Evolutionary conservation across 1,139 yeast species (phyloP).

Genomic region (Dujonia santamariae): DNA sequence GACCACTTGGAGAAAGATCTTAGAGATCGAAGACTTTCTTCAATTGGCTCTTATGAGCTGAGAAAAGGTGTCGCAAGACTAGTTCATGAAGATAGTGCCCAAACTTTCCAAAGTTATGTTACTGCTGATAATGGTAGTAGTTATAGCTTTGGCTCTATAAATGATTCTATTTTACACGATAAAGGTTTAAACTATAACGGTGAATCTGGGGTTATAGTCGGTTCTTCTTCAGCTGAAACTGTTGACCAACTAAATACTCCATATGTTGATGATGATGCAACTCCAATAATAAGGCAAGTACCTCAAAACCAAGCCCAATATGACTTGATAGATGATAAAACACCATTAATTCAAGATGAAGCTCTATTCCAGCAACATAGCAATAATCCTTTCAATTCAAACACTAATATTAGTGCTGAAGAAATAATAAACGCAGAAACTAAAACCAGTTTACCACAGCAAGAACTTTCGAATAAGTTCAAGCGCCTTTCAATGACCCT

Average conservation of each 20-base stretch:
- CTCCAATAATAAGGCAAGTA: slow-evolving; percentile 33
- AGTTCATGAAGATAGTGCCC: slow-evolving; percentile 20
- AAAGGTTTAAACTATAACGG: slow-evolving; percentile 7
- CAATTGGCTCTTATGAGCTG: no score
- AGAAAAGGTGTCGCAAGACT: no score
- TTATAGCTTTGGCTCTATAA: slow-evolving; percentile 35
- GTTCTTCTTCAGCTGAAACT: not conserved
- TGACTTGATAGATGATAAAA: slow-evolving; percentile 25
- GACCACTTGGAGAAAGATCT: no score
- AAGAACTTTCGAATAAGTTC: slow-evolving; percentile 35
- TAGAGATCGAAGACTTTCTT: no score
- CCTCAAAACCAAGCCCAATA: slow-evolving; percentile 7
- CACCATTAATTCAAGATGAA: slow-evolving; percentile 23
- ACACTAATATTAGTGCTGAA: not conserved
- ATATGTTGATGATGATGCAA: slow-evolving; percentile 28
- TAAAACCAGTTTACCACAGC: slow-evolving; percentile 29
- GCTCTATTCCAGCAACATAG: no score
- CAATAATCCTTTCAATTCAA: not conserved
- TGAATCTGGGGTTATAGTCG: not conserved
- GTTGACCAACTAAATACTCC: slow-evolving; percentile 8
- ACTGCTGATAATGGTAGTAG: slow-evolving; percentile 21
- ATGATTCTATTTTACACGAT: slow-evolving; percentile 25
- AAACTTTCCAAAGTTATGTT: slow-evolving; percentile 24
- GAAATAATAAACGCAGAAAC: not conserved
- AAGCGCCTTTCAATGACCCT: slow-evolving; percentile 40